These are phyloP conservation scores for Solanum medicagineum DNA, from an alignment of 257 asterid species.

Conservation along the genomic window DNA sequence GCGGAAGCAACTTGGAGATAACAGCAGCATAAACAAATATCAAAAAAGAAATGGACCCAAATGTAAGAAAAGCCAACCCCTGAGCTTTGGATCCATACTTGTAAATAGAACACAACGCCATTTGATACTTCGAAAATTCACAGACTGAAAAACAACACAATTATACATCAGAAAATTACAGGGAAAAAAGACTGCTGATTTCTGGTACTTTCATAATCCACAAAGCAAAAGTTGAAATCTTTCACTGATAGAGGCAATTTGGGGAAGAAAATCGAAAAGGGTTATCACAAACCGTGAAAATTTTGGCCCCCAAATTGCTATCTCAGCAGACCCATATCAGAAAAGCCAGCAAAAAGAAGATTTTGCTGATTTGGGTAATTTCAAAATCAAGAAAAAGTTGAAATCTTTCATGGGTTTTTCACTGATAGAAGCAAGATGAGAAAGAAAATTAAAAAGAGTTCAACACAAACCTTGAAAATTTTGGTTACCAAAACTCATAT, in stretches of 20 bases:
- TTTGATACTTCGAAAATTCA: not conserved
- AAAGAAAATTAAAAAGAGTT: not conserved
- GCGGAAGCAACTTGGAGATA: slow-evolving; percentile 10
- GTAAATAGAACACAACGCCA: not conserved
- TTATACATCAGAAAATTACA: not conserved
- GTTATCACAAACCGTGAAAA: not conserved
- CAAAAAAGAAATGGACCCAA: slow-evolving; percentile 9
- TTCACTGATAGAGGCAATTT: not conserved
- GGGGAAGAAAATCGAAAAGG: not conserved
- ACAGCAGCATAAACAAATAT: slow-evolving; percentile 7
- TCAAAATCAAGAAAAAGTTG: not conserved
- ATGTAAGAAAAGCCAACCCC: slow-evolving; percentile 6
- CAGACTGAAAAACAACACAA: not conserved
- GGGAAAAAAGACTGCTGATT: not conserved
- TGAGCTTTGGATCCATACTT: slow-evolving; percentile 8
- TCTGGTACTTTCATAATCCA: not conserved
- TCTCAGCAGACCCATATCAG: not conserved
- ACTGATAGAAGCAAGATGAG: not conserved
- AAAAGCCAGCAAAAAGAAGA: not conserved
- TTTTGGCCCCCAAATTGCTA: not conserved
- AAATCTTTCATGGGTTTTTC: not conserved
- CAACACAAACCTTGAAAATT: not conserved
- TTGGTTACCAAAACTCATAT: not conserved
- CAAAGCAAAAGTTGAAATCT: not conserved
- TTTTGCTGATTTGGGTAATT: not conserved